These are phyloP conservation scores for Backusella parvicylindrica DNA, from an alignment of 192 early-diverging fungal species.

Conservation along the genomic window DNA sequence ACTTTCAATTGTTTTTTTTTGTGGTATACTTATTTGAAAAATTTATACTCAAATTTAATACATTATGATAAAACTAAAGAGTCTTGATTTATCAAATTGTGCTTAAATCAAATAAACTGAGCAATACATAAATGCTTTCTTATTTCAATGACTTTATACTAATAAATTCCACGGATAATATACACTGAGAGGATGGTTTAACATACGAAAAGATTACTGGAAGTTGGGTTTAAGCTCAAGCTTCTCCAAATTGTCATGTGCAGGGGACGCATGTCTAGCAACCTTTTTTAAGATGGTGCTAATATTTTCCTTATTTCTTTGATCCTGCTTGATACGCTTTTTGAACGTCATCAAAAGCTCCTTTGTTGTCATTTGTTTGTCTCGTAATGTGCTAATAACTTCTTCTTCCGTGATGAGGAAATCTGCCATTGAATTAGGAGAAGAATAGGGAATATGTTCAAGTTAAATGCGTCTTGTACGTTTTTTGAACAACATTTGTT, in stretches of 20 bases:
- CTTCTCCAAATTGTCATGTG: slow-evolving; percentile 8
- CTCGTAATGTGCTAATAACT: slow-evolving; percentile 53
- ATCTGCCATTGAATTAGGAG: not conserved
- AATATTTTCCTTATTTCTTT: slow-evolving; percentile 41
- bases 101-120: too few species aligned
- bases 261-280: slow-evolving; percentile 25
- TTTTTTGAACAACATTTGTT: slow-evolving; percentile 77
- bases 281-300: slow-evolving; percentile 43
- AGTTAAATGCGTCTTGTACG: slow-evolving; percentile 73
- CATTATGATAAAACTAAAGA: too few species aligned
- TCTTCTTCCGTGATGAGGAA: slow-evolving; percentile 64
- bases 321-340: slow-evolving; percentile 56
- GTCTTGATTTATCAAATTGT: too few species aligned
- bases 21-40: not conserved
- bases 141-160: too few species aligned
- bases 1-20: not conserved
- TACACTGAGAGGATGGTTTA: not conserved
- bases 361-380: slow-evolving; percentile 54
- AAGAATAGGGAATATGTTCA: slow-evolving; percentile 35
- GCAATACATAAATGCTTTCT: too few species aligned
- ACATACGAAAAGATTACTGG: not conserved
- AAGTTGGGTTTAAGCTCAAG: slow-evolving; percentile 30
- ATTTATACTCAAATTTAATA: too few species aligned
- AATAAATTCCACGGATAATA: too few species aligned
- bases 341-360: slow-evolving; percentile 59